phyloP scores from a whole-genome alignment of 257 asterid genomes.

The Plectranthus barbatus region DNA sequence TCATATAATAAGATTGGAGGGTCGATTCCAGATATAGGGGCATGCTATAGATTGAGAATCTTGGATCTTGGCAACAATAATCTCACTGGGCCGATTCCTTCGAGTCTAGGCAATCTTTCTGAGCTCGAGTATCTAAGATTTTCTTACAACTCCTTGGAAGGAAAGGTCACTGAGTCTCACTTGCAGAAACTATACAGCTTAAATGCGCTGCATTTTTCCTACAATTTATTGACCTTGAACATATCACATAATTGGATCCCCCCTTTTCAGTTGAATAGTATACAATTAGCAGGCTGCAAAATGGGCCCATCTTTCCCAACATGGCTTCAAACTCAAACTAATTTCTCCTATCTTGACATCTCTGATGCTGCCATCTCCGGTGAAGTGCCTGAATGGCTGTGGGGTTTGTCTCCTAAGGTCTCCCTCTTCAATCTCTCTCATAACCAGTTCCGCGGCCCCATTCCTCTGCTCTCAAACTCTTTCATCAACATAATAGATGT shows the following conservation, averaged over 20 bases:
- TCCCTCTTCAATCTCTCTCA: slow-evolving; percentile 18
- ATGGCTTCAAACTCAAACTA: slow-evolving; percentile 30
- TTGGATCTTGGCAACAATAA: not conserved
- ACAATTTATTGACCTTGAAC: slow-evolving; percentile 12
- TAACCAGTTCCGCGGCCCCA: slow-evolving; percentile 23
- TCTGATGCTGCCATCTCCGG: slow-evolving; percentile 21
- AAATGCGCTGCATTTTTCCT: slow-evolving; percentile 17
- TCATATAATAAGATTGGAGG: slow-evolving; percentile 15
- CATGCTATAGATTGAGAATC: not conserved
- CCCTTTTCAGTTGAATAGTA: slow-evolving; percentile 17
- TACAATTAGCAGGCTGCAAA: slow-evolving; percentile 12
- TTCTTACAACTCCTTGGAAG: slow-evolving; percentile 15
- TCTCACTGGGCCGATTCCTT: not conserved
- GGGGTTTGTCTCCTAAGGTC: slow-evolving; percentile 11
- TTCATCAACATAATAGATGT: slow-evolving; percentile 3
- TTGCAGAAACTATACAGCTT: slow-evolving; percentile 15
- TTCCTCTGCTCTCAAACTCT: slow-evolving; percentile 10
- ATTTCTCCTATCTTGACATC: slow-evolving; percentile 16
- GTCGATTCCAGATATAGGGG: not conserved
- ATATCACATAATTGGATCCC: slow-evolving; percentile 21
- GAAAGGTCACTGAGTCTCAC: slow-evolving; percentile 14
- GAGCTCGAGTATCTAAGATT: not conserved
- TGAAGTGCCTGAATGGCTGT: slow-evolving; percentile 26
- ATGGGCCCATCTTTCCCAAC: slow-evolving; percentile 28
- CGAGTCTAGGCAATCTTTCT: slow-evolving; percentile 10